phyloP scores from a whole-genome alignment of 2,329 filamentous ascomycete species.

The Colletotrichum tofieldiae region DNA sequence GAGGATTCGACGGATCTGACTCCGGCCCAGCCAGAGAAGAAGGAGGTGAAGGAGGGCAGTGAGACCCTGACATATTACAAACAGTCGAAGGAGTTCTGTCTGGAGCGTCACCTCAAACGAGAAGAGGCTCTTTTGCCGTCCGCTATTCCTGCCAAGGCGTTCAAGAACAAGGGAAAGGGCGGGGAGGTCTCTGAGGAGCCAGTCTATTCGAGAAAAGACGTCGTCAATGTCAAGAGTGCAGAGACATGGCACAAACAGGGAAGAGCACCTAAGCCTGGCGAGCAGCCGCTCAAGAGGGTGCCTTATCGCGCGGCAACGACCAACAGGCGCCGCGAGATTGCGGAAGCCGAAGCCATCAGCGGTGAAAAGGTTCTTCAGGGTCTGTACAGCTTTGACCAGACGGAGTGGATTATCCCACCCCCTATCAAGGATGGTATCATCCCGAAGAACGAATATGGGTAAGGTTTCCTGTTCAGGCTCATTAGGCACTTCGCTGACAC shows the following conservation, averaged over 20 bases:
- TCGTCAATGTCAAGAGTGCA: slow-evolving; percentile 88
- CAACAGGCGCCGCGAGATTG: slow-evolving; percentile 88
- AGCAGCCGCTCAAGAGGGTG: slow-evolving; percentile 86
- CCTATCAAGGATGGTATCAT: slow-evolving; percentile 89
- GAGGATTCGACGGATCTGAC: slow-evolving; percentile 86
- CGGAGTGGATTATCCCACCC: slow-evolving; percentile 93
- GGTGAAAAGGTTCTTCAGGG: slow-evolving; percentile 91
- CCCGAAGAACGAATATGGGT: slow-evolving; percentile 92
- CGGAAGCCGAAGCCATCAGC: slow-evolving; percentile 84
- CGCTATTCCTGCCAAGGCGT: slow-evolving; percentile 80
- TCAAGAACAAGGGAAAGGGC: slow-evolving; percentile 82
- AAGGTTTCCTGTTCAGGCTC: slow-evolving; percentile 33
- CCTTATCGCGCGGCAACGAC: slow-evolving; percentile 93
- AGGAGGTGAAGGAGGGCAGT: slow-evolving; percentile 80
- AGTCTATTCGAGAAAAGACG: slow-evolving; percentile 84
- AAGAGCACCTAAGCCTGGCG: slow-evolving; percentile 79
- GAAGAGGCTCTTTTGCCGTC: slow-evolving; percentile 87
- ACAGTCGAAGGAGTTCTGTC: slow-evolving; percentile 85
- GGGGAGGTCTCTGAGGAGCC: slow-evolving; percentile 82
- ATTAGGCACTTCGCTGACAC: background rate
- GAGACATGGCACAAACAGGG: slow-evolving; percentile 99
- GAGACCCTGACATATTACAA: slow-evolving; percentile 93
- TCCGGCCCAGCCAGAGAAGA: slow-evolving; percentile 80
- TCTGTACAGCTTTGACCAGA: slow-evolving; percentile 87
- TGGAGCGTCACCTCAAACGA: slow-evolving; percentile 88